Percentiles rank a stretch among this genome's conserved stretches.
Conservation (phyloP, 2,329 filamentous ascomycete genomes). For the Verticillium nonalfalfae region DNA sequence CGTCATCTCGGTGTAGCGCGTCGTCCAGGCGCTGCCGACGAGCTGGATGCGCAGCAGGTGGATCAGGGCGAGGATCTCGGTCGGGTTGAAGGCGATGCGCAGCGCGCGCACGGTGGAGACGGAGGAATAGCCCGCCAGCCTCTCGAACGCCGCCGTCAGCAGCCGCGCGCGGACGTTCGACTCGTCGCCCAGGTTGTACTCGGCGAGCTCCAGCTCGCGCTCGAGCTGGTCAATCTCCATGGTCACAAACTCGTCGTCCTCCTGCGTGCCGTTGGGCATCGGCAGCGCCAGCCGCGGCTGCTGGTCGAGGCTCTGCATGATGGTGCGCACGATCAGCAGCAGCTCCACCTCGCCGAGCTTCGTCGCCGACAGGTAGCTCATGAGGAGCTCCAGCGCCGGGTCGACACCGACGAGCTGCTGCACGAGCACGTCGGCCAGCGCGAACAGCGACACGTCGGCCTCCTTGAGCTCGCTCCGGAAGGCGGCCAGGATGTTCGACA, state of each 20-base stretch:
- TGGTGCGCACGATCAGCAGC: slow-evolving; percentile 55
- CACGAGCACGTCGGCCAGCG: slow-evolving; percentile 55
- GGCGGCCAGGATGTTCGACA: slow-evolving; percentile 52
- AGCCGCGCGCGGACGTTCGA: slow-evolving; percentile 56
- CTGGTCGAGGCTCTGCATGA: slow-evolving; percentile 63
- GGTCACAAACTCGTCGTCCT: slow-evolving; percentile 25
- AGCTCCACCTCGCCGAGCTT: slow-evolving; percentile 61
- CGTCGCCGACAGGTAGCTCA: slow-evolving; percentile 59
- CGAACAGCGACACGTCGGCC: slow-evolving; percentile 33
- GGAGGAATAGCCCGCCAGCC: slow-evolving; percentile 60
- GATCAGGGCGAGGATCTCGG: slow-evolving; percentile 66
- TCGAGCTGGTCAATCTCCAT: slow-evolving; percentile 56
- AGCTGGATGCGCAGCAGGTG: slow-evolving; percentile 68
- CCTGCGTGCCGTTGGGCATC: slow-evolving; percentile 14
- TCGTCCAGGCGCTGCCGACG: slow-evolving; percentile 69
- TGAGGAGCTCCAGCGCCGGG: slow-evolving; percentile 59
- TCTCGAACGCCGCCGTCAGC: slow-evolving; percentile 61
- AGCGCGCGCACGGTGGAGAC: slow-evolving; percentile 55
- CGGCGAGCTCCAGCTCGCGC: slow-evolving; percentile 60
- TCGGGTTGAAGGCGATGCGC: slow-evolving; percentile 54
- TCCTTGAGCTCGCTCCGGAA: slow-evolving; percentile 42
- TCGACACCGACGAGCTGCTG: slow-evolving; percentile 59
- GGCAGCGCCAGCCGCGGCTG: slow-evolving; percentile 11
- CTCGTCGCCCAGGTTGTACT: slow-evolving; percentile 61
- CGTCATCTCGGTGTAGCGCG: slow-evolving; percentile 58